Evolutionary conservation across 805 yeast species (phyloP).

Genomic region (Barnettozyma wickerhamii): DNA sequence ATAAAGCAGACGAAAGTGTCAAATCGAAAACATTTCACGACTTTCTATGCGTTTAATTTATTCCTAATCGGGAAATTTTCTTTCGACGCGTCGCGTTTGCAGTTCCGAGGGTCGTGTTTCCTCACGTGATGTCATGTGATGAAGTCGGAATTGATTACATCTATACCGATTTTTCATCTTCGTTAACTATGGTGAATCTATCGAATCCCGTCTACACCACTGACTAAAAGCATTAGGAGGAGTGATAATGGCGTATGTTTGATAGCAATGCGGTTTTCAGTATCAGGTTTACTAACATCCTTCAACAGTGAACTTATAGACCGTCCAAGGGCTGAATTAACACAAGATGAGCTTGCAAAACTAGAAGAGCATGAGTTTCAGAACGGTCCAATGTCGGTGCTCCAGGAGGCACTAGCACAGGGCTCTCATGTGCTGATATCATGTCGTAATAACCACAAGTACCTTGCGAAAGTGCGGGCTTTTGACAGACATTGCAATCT

Average conservation of each 20-base stretch:
- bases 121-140: neutral
- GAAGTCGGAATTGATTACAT: too few species aligned
- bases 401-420: conserved; percentile 76
- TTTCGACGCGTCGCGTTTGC: neutral
- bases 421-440: conserved; percentile 81
- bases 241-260: conserved; percentile 20
- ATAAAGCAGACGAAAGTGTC: too few species aligned
- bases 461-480: conserved; percentile 86
- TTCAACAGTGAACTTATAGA: conserved; percentile 55
- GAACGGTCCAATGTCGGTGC: conserved; percentile 86
- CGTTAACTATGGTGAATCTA: too few species aligned
- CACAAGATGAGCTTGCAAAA: conserved; percentile 72
- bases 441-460: conserved; percentile 88
- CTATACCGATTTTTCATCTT: too few species aligned
- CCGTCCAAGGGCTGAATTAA: conserved; percentile 74
- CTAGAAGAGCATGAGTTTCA: conserved; percentile 86
- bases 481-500: conserved; percentile 95
- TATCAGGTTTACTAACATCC: conserved; percentile 6
- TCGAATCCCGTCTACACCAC: too few species aligned
- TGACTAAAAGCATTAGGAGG: too few species aligned
- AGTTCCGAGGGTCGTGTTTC: neutral
- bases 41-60: conserved; percentile 12
- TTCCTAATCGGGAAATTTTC: conserved; percentile 13
- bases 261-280: neutral
- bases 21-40: neutral